A percentile compares a stretch with the other conserved stretches of the same genome.
Evolutionary conservation across 2,329 filamentous ascomycete genomes (phyloP).

Genomic region (Pseudogymnoascus sp.): DNA sequence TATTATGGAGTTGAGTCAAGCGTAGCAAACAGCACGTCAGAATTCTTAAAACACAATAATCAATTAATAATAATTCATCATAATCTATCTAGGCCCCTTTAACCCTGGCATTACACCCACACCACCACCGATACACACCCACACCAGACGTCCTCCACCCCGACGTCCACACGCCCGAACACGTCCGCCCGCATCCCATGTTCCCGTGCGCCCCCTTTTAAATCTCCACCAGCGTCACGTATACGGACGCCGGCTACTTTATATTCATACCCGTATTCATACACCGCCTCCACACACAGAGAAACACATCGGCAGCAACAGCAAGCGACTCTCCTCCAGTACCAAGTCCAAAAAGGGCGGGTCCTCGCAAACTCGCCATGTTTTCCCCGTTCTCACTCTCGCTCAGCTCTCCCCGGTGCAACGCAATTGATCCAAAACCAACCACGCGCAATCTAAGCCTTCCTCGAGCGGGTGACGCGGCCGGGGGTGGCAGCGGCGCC

Average conservation of each 20-base stretch:
- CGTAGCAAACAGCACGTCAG: neutral
- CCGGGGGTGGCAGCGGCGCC: constrained; percentile 28
- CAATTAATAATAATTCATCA: constrained; percentile 7
- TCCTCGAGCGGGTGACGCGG: constrained; percentile 27
- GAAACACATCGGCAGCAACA: neutral
- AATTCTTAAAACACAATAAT: neutral
- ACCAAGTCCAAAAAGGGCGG: neutral
- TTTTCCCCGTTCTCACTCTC: neutral
- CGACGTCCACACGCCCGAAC: neutral
- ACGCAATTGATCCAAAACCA: constrained; percentile 1
- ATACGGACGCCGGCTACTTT: neutral
- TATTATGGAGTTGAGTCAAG: neutral
- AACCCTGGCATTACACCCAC: neutral
- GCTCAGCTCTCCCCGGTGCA: neutral
- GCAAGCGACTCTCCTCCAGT: neutral
- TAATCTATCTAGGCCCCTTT: constrained; percentile 2
- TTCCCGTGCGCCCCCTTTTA: neutral
- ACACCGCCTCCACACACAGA: neutral
- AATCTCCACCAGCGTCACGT: neutral
- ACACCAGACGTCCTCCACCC: neutral
- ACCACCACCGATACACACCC: neutral
- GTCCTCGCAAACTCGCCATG: neutral
- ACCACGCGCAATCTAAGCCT: constrained; percentile 21
- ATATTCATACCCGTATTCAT: neutral
- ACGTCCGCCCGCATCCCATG: neutral